phyloP scores from a whole-genome alignment of 2,329 filamentous ascomycete genomes.

The Fusarium neocosmosporiellum region DNA sequence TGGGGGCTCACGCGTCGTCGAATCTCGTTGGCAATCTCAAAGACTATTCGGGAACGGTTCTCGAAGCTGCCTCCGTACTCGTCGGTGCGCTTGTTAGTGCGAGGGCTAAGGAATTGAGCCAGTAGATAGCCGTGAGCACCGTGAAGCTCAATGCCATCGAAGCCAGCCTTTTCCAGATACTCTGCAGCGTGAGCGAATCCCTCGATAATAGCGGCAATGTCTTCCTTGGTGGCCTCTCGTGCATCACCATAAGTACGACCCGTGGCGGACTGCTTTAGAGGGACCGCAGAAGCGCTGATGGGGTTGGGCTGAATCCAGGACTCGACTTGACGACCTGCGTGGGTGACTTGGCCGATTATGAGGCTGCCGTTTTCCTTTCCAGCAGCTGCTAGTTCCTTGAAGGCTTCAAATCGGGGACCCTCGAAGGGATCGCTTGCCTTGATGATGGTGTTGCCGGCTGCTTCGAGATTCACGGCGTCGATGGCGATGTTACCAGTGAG shows the following conservation, averaged over 20 bases:
- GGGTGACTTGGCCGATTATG: slow-evolving; percentile 24
- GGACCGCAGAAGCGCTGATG: slow-evolving; percentile 65
- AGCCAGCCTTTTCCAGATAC: slow-evolving; percentile 48
- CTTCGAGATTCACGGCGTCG: slow-evolving; percentile 25
- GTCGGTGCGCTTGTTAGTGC: slow-evolving; percentile 62
- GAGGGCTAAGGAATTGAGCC: slow-evolving; percentile 59
- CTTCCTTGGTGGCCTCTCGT: slow-evolving; percentile 23
- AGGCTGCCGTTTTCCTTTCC: slow-evolving; percentile 21
- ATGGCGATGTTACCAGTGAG: slow-evolving; percentile 28
- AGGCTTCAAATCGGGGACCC: slow-evolving; percentile 24
- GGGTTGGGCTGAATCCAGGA: slow-evolving; percentile 30
- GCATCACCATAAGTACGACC: slow-evolving; percentile 51
- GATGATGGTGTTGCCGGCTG: slow-evolving; percentile 17
- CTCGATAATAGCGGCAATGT: slow-evolving; percentile 22
- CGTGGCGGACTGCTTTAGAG: slow-evolving; percentile 66
- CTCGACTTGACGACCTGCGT: slow-evolving; percentile 31
- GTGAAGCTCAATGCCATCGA: slow-evolving; percentile 31
- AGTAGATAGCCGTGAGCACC: slow-evolving; percentile 56
- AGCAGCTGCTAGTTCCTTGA: slow-evolving; percentile 21
- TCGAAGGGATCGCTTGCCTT: slow-evolving; percentile 16
- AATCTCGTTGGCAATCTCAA: slow-evolving; percentile 53
- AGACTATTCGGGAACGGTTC: slow-evolving; percentile 57
- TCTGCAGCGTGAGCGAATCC: slow-evolving; percentile 53
- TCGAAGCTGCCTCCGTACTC: slow-evolving; percentile 58
- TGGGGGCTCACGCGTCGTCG: slow-evolving; percentile 58